Conservation (phyloP, 495 filamentous ascomycete species). For the Penicillium riverlandense region DNA sequence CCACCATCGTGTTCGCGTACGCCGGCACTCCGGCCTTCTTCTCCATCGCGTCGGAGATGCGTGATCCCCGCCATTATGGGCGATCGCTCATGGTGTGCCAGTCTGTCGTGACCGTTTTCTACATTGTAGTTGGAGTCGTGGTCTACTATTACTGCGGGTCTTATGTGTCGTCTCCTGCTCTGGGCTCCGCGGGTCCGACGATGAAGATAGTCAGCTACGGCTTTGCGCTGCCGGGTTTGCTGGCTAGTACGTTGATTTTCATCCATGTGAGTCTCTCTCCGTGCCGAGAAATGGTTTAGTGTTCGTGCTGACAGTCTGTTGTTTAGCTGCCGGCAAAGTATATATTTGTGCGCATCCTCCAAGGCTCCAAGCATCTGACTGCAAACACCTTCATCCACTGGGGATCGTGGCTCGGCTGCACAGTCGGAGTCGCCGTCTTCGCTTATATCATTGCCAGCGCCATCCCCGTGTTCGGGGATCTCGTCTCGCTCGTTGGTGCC, state of each 20-base stretch:
- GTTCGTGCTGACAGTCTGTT: slow-evolving; percentile 1
- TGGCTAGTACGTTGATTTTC: slow-evolving; percentile 16
- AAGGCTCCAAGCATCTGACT: slow-evolving; percentile 45
- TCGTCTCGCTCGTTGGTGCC: slow-evolving; percentile 54
- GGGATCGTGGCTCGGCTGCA: slow-evolving; percentile 52
- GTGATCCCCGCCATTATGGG: slow-evolving; percentile 50
- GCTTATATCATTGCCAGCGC: slow-evolving; percentile 64
- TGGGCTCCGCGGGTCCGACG: slow-evolving; percentile 52
- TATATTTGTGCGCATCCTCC: slow-evolving; percentile 53
- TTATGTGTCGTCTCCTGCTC: slow-evolving; percentile 57
- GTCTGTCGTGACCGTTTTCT: slow-evolving; percentile 47
- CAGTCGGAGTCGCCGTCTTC: slow-evolving; percentile 46
- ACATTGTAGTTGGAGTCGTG: slow-evolving; percentile 54
- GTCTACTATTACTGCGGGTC: slow-evolving; percentile 64
- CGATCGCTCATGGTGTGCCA: slow-evolving; percentile 42
- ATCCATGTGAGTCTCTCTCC: slow-evolving; percentile 37
- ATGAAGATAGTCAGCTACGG: slow-evolving; percentile 66
- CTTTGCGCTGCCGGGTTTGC: slow-evolving; percentile 52
- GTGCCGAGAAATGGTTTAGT: slow-evolving; percentile 28
- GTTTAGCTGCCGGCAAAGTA: slow-evolving; percentile 41
- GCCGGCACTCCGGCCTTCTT: slow-evolving; percentile 57
- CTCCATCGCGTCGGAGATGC: slow-evolving; percentile 66
- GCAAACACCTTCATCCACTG: slow-evolving; percentile 51
- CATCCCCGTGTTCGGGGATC: slow-evolving; percentile 60
- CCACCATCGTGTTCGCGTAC: slow-evolving; percentile 59